Evolutionary conservation across 345 rosid species (phyloP), one percentile per base, ranked within the genome.

Genomic region (Odontarrhena argentea): DNA sequence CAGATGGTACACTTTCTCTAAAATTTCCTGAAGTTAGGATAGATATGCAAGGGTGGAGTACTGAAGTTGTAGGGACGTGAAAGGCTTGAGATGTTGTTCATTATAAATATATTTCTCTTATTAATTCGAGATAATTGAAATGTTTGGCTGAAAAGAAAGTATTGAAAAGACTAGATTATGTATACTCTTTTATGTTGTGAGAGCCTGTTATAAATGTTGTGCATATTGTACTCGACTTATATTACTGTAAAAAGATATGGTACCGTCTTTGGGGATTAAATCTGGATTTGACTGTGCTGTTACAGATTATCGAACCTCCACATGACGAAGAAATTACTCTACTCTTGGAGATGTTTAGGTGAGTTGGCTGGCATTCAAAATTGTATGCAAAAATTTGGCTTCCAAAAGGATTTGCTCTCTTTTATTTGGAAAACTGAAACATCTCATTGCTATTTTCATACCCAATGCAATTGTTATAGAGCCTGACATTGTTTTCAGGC

Each of bases 261-360:
- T 64, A 57, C 53, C 5, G 3, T 65, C 51, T 13, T 56, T 45
- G 43, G 59, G 25, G 34, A 11, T 52, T 44, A 65, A 60, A 45
- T 67, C 36, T 45, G 36, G 43, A 37, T 35, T 63, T 60, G 15
- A 38, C 32, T 74, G 25, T 67, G 53, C 24, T 59, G 12, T 57
- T 63, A 82, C 89, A 94, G 99, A 94, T 94, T 81, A 88, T 93
- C 67, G 95, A 90, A 82, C 86, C 97, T 45, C 97, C 98, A 64
- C 89, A 55, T 54, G 98, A 88, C 26, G 96, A 88, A 77, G 98
- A 93, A 77, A 75, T 93, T 77, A 76, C 96, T 66, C 84, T 88
- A 75, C 86, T 93, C 46, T 82, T 85, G 82, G 92, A 84, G 76
- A 72, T 93, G 78, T 90, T 87, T 79, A 77, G 92, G 99, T 88